Base-by-base conservation (phyloP, 2,329 filamentous ascomycete species). In the Fusarium musae region DNA sequence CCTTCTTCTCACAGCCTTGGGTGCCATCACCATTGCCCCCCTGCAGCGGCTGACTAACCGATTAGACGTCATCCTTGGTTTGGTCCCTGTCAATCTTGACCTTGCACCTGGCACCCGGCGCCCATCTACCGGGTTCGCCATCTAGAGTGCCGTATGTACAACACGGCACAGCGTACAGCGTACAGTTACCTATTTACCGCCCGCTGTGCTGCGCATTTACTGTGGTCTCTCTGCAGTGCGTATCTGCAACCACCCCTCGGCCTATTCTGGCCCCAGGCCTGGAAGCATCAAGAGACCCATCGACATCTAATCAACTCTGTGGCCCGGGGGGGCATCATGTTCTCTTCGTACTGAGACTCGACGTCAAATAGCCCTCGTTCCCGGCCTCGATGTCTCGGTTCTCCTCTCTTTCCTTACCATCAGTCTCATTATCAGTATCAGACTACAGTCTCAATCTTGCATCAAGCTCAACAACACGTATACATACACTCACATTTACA, bases 41-140 rank as follows among this genome's bases (percentile, higher is more conserved):
- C 63, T 66, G 73, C 73, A 72, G 72, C 67, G 63, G 75, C 75
- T 77, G 63, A 77, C 73, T 77, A 77, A 77, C 74, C 40, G 54
- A 44, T 65, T 64, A 76, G 73, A 73, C 66, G 72, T 67, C 72
- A 69, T 70, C 57, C 39, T 47, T 53, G 59, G 62, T 40, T 61
- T 66, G 50, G 70, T 73, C 61, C 67, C 67, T 74, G 62, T 71
- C 71, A 74, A 72, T 72, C 67, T 57, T 65, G 59, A 42, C 57
- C 53, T 15, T 39, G 58, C 52, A 70, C 61, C 70, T 66, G 54
- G 70, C 58, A 70, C 44, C 60, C 21, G 44, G 60, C 60, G 61
- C 36, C 39, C 64, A 66, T 70, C 60, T 66, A 57, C 54, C 66
- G 66, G 68, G 65, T 64, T 63, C 37, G 65, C 59, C 66, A 69